Percentiles rank a stretch among this genome's conserved stretches.
Conservation (phyloP, 2,329 filamentous ascomycete genomes). For the Arachnopeziza araneosa region DNA sequence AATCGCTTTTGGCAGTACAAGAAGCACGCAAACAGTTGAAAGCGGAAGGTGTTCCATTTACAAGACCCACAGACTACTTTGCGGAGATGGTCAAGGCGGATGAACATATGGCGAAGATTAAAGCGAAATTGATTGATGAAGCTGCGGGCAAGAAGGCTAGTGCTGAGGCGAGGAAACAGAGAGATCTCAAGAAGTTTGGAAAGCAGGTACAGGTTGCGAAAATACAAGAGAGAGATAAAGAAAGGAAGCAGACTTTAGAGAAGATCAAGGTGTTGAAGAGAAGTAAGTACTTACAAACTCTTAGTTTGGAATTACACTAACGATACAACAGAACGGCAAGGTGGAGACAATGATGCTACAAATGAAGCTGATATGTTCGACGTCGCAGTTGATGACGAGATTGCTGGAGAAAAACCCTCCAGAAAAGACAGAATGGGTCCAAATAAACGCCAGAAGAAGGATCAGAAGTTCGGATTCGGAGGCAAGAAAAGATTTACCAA, state of each 20-base stretch:
- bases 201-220: conserved; percentile 97
- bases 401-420: conserved; percentile 34
- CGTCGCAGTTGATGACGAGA: conserved; percentile 65
- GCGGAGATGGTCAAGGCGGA: conserved; percentile 99
- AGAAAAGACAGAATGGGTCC: conserved; percentile 37
- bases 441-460: conserved; percentile 88
- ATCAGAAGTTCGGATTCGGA: conserved; percentile 90
- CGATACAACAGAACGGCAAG: conserved; percentile 67
- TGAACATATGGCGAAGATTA: conserved; percentile 96
- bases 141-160: conserved; percentile 89
- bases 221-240: conserved; percentile 87
- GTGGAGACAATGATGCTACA: conserved; percentile 49
- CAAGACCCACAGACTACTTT: conserved; percentile 89
- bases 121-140: conserved; percentile 86
- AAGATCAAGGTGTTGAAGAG: conserved; percentile 94
- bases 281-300: conserved; percentile 56
- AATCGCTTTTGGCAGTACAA: conserved; percentile 74
- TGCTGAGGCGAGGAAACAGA: conserved; percentile 82
- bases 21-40: conserved; percentile 68
- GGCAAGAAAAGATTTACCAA: conserved; percentile 92
- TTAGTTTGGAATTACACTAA: conserved; percentile 19
- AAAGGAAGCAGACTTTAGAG: conserved; percentile 86
- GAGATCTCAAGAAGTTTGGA: conserved; percentile 97
- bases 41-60: conserved; percentile 79
- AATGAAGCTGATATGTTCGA: conserved; percentile 89